Percentiles rank a stretch among this genome's conserved stretches.
phyloP scores from a whole-genome alignment of 495 filamentous ascomycete genomes.

The Penicillium egyptiacum region DNA sequence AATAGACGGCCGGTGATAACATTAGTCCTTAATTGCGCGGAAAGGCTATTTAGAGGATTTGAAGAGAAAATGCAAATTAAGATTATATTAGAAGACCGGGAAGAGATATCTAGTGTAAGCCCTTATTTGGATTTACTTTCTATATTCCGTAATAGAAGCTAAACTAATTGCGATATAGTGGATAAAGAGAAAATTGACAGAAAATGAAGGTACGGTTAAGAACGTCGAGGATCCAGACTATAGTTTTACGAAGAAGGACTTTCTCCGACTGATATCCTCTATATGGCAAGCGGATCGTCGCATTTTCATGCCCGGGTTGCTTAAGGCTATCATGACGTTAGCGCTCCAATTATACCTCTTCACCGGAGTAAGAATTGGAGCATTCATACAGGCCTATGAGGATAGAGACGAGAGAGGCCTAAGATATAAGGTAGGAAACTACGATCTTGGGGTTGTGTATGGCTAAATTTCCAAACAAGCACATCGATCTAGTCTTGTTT shows the following conservation, averaged over 20 bases:
- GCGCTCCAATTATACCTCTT: conserved; percentile 27
- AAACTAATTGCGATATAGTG: conserved; percentile 20
- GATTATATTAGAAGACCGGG: conserved; percentile 18
- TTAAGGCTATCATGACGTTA: conserved; percentile 25
- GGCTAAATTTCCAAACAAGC: conserved; percentile 7
- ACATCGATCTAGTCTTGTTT: conserved; percentile 20
- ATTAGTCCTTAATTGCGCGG: conserved; percentile 14
- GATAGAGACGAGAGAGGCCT: conserved; percentile 19
- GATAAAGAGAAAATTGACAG: conserved; percentile 23
- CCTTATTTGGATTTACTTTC: not conserved
- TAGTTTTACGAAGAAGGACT: conserved; percentile 25
- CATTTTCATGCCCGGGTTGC: conserved; percentile 18
- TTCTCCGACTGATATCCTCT: conserved; percentile 17
- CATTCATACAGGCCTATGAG: conserved; percentile 20
- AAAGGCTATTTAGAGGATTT: conserved; percentile 23
- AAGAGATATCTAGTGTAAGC: conserved; percentile 20
- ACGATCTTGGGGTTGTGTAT: not conserved
- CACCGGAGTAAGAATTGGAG: conserved; percentile 25
- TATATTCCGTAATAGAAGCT: conserved; percentile 1
- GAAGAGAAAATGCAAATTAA: conserved; percentile 19
- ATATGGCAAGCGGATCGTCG: conserved; percentile 21
- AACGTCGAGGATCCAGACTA: conserved; percentile 20
- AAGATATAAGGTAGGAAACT: conserved; percentile 15
- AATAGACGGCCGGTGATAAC: conserved; percentile 20
- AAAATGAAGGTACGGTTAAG: conserved; percentile 14